Percentiles rank a stretch among this genome's conserved stretches.
phyloP scores from a whole-genome alignment of 2,329 filamentous ascomycete species.

The Botrytis aclada region DNA sequence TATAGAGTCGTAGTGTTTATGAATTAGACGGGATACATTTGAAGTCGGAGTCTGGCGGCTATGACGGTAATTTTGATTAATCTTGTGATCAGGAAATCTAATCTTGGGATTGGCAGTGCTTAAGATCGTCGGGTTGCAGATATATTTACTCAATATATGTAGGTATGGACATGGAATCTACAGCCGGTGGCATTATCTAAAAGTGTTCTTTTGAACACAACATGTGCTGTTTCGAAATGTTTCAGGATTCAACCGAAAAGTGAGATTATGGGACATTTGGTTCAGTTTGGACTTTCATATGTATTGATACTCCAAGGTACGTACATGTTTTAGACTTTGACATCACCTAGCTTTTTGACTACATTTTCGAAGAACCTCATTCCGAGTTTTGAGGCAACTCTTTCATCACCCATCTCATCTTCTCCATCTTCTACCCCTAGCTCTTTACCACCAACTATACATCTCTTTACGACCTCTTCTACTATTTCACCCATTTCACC shows the following conservation, averaged over 20 bases:
- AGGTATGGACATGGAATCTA: background rate
- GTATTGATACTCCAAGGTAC: constrained; percentile 8
- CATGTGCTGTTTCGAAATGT: constrained; percentile 9
- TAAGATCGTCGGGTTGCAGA: background rate
- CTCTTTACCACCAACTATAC: constrained; percentile 39
- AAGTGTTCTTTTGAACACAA: background rate
- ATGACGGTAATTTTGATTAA: background rate
- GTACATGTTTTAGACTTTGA: constrained; percentile 25
- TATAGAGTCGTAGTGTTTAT: constrained; percentile 1
- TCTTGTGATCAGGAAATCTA: background rate
- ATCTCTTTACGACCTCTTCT: constrained; percentile 41
- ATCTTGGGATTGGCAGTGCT: constrained; percentile 5
- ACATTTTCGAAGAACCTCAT: constrained; percentile 46
- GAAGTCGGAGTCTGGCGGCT: background rate
- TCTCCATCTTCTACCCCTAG: constrained; percentile 41
- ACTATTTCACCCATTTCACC: constrained; percentile 43
- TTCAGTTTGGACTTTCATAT: background rate
- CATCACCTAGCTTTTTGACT: constrained; percentile 43
- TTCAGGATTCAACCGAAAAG: background rate
- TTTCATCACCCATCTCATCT: constrained; percentile 42
- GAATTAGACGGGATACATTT: background rate
- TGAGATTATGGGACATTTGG: background rate
- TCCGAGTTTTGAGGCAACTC: constrained; percentile 42
- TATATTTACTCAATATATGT: background rate
- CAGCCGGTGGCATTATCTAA: background rate